phyloP scores from a whole-genome alignment of 768 basidiomycete genomes.

The Inosperma sp. region DNA sequence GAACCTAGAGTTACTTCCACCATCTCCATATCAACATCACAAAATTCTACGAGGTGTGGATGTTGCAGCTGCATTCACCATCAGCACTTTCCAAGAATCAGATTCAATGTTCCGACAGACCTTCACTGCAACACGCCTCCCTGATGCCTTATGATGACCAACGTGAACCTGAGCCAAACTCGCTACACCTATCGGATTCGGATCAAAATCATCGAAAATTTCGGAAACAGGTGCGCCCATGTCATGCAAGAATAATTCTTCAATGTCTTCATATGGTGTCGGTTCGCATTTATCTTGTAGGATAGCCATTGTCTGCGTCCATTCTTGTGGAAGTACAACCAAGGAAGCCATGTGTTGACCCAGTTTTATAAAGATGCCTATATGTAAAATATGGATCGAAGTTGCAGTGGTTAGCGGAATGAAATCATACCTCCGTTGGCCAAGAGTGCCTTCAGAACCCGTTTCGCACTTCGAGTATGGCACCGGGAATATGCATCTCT shows the following conservation, averaged over 20 bases:
- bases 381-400: slow-evolving; percentile 3
- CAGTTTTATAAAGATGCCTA: slow-evolving; percentile 81
- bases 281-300: slow-evolving; percentile 93
- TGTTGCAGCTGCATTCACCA: slow-evolving; percentile 64
- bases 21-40: slow-evolving; percentile 85
- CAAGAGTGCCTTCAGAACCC: slow-evolving; percentile 78
- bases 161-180: slow-evolving; percentile 95
- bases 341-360: slow-evolving; percentile 84
- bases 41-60: slow-evolving; percentile 89
- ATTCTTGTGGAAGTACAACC: slow-evolving; percentile 48
- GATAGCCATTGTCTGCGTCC: slow-evolving; percentile 48
- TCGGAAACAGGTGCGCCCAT: slow-evolving; percentile 68
- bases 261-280: slow-evolving; percentile 73
- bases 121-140: slow-evolving; percentile 82
- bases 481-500: slow-evolving; percentile 64
- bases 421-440: slow-evolving; percentile 71
- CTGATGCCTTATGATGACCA: slow-evolving; percentile 65
- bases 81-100: neutral
- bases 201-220: slow-evolving; percentile 82
- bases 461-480: slow-evolving; percentile 75
- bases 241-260: slow-evolving; percentile 72
- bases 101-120: slow-evolving; percentile 30
- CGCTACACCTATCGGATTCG: slow-evolving; percentile 88
- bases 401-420: neutral
- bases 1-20: slow-evolving; percentile 67